A percentile compares a stretch with the other conserved stretches of the same genome.
phyloP scores from a whole-genome alignment of 148 eudicot genomes.

The Linanthus parryae region DNA sequence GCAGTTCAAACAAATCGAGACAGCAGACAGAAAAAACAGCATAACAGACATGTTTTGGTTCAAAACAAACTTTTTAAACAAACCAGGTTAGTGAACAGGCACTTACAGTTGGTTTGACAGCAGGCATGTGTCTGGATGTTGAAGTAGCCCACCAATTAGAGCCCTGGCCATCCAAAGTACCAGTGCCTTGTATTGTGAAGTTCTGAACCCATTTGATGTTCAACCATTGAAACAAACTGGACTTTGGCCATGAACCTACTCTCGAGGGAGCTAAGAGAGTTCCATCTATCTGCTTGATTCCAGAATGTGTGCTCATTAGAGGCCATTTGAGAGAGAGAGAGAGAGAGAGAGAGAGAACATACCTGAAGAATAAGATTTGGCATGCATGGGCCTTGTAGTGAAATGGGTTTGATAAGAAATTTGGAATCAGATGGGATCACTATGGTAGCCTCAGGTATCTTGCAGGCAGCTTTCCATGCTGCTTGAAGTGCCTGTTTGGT shows the following conservation, averaged over 20 bases:
- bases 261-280: conserved; percentile 50
- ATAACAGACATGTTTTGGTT: too few relatives aligned
- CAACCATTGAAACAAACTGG: conserved; percentile 69
- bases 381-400: conserved; percentile 79
- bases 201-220: conserved; percentile 76
- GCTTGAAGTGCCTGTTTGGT: conserved; percentile 62
- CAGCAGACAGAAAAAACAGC: too few relatives aligned
- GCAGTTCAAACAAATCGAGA: too few relatives aligned
- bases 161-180: conserved; percentile 72
- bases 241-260: conserved; percentile 60
- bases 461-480: conserved; percentile 80
- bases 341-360: too few relatives aligned
- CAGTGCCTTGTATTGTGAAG: conserved; percentile 71
- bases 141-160: conserved; percentile 63
- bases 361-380: conserved; percentile 70
- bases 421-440: conserved; percentile 45
- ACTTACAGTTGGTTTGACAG: conserved; percentile 74
- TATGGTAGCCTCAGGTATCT: conserved; percentile 36
- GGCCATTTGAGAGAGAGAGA: too few relatives aligned
- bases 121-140: conserved; percentile 24
- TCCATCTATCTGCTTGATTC: conserved; percentile 62
- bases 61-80: too few relatives aligned
- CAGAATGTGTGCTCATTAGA: too few relatives aligned
- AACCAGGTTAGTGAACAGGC: too few relatives aligned
- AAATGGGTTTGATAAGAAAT: conserved; percentile 57